These are phyloP conservation scores for Phyllosticta citribraziliensis DNA, from an alignment of 2,329 filamentous ascomycete species.

Conservation along the genomic window DNA sequence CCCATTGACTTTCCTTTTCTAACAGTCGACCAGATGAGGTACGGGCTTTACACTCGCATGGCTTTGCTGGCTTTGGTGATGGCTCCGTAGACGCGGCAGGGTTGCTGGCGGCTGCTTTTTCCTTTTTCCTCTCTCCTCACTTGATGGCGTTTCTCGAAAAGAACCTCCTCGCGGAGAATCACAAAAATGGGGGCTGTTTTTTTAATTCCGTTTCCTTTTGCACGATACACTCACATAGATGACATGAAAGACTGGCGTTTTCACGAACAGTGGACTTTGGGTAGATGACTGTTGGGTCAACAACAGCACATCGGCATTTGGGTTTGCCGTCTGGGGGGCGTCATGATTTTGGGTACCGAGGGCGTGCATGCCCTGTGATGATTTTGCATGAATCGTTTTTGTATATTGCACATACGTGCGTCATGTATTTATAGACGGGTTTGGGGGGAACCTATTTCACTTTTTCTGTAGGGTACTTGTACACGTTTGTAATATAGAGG, in stretches of 20 bases:
- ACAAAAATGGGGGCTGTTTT: not conserved
- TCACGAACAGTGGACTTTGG: not conserved
- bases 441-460: slow-evolving; percentile 25
- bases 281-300: not conserved
- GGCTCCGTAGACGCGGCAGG: slow-evolving; percentile 36
- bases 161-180: not conserved
- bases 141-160: not conserved
- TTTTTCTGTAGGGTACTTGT: slow-evolving; percentile 19
- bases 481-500: not conserved
- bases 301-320: slow-evolving; percentile 3
- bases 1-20: slow-evolving; percentile 22
- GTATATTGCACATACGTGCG: not conserved
- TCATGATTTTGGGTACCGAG: not conserved
- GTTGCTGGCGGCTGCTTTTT: slow-evolving; percentile 4
- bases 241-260: not conserved
- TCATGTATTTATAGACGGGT: slow-evolving; percentile 8
- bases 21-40: slow-evolving; percentile 67
- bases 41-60: slow-evolving; percentile 97
- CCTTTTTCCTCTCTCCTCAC: not conserved
- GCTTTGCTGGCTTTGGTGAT: slow-evolving; percentile 90
- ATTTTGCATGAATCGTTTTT: slow-evolving; percentile 4
- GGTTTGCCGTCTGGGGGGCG: not conserved
- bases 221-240: not conserved
- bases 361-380: not conserved
- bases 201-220: not conserved